phyloP scores from a whole-genome alignment of 306 rosid species.

The Cyclanthera cordifolia region DNA sequence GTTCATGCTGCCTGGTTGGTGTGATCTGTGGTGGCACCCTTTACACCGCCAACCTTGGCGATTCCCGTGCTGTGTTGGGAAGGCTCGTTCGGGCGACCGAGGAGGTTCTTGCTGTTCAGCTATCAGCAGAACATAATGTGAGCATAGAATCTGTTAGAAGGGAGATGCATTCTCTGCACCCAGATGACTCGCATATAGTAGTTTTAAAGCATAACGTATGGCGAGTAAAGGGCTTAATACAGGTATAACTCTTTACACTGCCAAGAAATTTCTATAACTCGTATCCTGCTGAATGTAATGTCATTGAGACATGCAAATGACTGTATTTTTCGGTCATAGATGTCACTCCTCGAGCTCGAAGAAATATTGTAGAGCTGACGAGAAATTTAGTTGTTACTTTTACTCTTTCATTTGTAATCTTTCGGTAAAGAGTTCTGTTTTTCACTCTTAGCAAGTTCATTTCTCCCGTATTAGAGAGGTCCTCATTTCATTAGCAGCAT shows the following conservation, averaged over 20 bases:
- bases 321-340: not conserved
- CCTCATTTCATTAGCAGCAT: no score
- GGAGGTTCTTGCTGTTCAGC: constrained; percentile 69
- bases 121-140: constrained; percentile 85
- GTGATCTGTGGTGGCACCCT: constrained; percentile 69
- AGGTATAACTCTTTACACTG: constrained; percentile 30
- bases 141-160: constrained; percentile 71
- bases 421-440: no score
- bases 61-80: constrained; percentile 90
- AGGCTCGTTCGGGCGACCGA: constrained; percentile 61
- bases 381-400: no score
- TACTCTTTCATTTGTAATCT: no score
- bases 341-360: not conserved
- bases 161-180: constrained; percentile 89
- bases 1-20: constrained; percentile 78
- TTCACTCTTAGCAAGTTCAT: no score
- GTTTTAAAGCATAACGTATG: constrained; percentile 89
- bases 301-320: no score
- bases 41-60: constrained; percentile 86
- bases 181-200: constrained; percentile 67
- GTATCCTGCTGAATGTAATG: no score
- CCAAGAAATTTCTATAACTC: no score
- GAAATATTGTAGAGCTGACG: no score
- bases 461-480: no score
- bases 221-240: constrained; percentile 96